These are phyloP conservation scores for Cytospora paraplurivora DNA, from an alignment of 2,329 filamentous ascomycete genomes.

Conservation along the genomic window DNA sequence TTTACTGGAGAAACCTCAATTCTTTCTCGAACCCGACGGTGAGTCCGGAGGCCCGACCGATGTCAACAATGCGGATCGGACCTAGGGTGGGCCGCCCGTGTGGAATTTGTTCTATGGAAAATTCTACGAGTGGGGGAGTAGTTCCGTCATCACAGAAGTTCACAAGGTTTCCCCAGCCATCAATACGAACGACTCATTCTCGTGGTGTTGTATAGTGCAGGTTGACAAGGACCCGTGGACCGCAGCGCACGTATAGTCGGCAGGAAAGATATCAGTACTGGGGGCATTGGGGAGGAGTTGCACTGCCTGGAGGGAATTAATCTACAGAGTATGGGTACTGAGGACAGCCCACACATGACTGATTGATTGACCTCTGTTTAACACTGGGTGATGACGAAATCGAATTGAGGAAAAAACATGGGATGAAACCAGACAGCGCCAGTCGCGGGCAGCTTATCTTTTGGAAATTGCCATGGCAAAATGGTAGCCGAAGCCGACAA, in stretches of 20 bases:
- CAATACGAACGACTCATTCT: background rate
- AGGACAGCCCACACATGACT: background rate
- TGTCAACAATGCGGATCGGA: constrained; percentile 16
- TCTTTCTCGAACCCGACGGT: constrained; percentile 18
- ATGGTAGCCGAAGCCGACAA: background rate
- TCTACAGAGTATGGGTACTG: background rate
- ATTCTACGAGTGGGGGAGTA: constrained; percentile 27
- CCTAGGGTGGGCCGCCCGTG: constrained; percentile 23
- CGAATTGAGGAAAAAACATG: background rate
- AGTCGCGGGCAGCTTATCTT: background rate
- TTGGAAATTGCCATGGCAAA: background rate
- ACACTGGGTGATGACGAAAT: background rate
- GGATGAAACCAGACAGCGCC: background rate
- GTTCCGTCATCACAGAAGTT: constrained; percentile 16
- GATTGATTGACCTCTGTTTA: background rate
- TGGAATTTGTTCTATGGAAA: constrained; percentile 29
- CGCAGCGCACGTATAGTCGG: no score
- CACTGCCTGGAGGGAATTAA: background rate
- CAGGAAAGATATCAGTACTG: no score
- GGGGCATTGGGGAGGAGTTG: background rate
- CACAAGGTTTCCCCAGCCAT: constrained; percentile 26
- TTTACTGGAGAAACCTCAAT: background rate
- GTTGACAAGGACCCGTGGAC: background rate
- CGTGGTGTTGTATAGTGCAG: background rate
- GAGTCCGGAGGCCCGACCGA: constrained; percentile 18